Evolutionary conservation across 345 rosid genomes (phyloP).

Genomic region (Aurinia saxatilis): DNA sequence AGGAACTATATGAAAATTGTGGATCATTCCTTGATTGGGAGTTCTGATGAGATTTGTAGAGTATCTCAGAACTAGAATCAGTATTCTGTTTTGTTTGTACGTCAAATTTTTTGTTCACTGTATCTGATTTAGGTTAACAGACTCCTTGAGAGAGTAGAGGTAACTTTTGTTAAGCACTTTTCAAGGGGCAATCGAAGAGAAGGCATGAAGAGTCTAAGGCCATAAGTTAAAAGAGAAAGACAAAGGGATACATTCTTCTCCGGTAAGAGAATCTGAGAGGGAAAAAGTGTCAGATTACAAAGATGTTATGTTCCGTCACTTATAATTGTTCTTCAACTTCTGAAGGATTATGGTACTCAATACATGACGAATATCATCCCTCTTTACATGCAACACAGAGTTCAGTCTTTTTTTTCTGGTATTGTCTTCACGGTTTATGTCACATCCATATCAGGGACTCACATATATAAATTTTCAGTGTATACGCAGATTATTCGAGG

Average conservation of each 20-base stretch:
- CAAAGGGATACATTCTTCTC: constrained; percentile 60
- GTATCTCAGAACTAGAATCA: neutral
- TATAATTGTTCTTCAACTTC: neutral
- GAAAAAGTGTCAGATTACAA: neutral
- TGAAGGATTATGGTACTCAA: constrained; percentile 34
- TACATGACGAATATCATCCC: constrained; percentile 67
- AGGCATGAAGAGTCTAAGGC: constrained; percentile 60
- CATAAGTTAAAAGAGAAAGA: constrained; percentile 49
- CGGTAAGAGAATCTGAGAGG: constrained; percentile 27
- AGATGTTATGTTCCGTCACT: neutral
- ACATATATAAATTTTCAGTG: constrained; percentile 35
- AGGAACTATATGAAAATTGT: constrained; percentile 54
- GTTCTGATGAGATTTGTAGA: constrained; percentile 57
- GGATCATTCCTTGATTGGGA: constrained; percentile 58
- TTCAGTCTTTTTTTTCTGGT: neutral
- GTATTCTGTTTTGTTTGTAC: neutral
- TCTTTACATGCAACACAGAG: constrained; percentile 44
- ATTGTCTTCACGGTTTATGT: neutral
- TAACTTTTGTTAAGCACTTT: constrained; percentile 51
- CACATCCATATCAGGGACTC: neutral
- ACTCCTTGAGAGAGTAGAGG: constrained; percentile 62
- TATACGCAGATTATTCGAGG: constrained; percentile 51
- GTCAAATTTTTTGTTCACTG: neutral
- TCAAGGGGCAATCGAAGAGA: constrained; percentile 47
- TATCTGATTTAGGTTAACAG: constrained; percentile 35